These are phyloP conservation scores for Globisporangium paddicum DNA, from an alignment of 352 stramenopile species.

Conservation along the genomic window DNA sequence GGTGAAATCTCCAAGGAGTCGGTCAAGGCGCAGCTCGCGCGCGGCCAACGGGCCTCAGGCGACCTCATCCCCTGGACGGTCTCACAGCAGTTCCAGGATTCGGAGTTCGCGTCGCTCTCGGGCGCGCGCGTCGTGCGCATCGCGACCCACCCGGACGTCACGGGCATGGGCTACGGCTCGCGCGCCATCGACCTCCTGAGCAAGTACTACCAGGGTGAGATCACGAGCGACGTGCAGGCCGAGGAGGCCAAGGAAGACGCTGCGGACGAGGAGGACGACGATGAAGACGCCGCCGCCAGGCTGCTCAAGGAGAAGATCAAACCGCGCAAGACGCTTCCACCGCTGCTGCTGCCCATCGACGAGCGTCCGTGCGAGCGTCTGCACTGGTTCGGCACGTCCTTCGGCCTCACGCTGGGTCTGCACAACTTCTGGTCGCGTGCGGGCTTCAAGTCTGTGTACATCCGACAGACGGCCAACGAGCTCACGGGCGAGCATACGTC, in stretches of 20 bases:
- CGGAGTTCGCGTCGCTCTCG: slow-evolving; percentile 95
- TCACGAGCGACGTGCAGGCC: slow-evolving; percentile 56
- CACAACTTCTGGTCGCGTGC: slow-evolving; percentile 97
- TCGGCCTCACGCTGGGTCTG: slow-evolving; percentile 95
- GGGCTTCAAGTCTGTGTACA: slow-evolving; percentile 96
- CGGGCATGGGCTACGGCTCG: slow-evolving; percentile 97
- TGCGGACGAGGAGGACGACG: slow-evolving; percentile 37
- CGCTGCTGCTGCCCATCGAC: slow-evolving; percentile 94
- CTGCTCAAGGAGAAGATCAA: slow-evolving; percentile 90
- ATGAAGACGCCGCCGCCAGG: slow-evolving; percentile 44
- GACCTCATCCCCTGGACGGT: slow-evolving; percentile 99
- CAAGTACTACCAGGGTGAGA: slow-evolving; percentile 98
- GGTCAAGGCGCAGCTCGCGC: slow-evolving; percentile 92
- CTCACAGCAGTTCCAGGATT: slow-evolving; percentile 99
- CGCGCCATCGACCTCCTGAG: slow-evolving; percentile 94
- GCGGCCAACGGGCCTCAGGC: slow-evolving; percentile 95
- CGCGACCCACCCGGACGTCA: slow-evolving; percentile 96
- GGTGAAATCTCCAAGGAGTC: slow-evolving; percentile 96
- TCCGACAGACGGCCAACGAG: slow-evolving; percentile 99
- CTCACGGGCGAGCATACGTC: slow-evolving; percentile 98
- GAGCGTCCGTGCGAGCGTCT: slow-evolving; percentile 93
- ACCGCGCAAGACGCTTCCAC: slow-evolving; percentile 95
- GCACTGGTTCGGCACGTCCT: slow-evolving; percentile 98
- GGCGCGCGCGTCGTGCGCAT: slow-evolving; percentile 97
- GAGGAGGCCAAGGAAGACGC: slow-evolving; percentile 26